phyloP scores from a whole-genome alignment of 768 basidiomycete species.

The Phylloporus rhodoxanthus region DNA sequence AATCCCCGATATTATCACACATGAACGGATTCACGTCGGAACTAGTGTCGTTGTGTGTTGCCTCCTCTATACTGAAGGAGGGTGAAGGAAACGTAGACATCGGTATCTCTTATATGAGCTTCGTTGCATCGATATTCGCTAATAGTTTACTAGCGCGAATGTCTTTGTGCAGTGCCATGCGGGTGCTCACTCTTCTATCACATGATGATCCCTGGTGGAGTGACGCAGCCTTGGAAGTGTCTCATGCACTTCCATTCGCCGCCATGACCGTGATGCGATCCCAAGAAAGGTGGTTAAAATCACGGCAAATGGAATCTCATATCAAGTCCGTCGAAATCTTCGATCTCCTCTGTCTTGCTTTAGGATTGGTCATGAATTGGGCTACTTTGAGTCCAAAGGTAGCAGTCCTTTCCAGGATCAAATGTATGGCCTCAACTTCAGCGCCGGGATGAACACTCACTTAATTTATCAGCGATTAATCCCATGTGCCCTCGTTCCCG shows the following conservation, averaged over 20 bases:
- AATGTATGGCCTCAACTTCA: constrained; percentile 36
- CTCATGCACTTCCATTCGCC: constrained; percentile 42
- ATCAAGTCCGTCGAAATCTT: constrained; percentile 37
- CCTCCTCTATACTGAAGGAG: constrained; percentile 35
- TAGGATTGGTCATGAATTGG: constrained; percentile 73
- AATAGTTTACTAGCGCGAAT: constrained; percentile 29
- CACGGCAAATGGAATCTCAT: constrained; percentile 1
- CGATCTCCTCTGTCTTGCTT: constrained; percentile 69
- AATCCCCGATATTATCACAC: constrained; percentile 6
- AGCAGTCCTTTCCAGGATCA: constrained; percentile 41
- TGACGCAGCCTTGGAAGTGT: constrained; percentile 41
- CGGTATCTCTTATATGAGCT: constrained; percentile 9
- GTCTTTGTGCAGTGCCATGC: constrained; percentile 54
- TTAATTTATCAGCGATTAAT: constrained; percentile 40
- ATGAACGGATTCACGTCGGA: constrained; percentile 36
- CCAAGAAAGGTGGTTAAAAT: constrained; percentile 25
- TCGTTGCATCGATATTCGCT: background rate
- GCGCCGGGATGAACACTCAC: background rate
- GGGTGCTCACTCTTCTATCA: constrained; percentile 67
- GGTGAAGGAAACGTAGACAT: constrained; percentile 7
- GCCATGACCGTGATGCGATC: constrained; percentile 42
- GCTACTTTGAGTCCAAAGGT: constrained; percentile 54
- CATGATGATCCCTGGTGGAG: constrained; percentile 59
- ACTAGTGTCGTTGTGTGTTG: constrained; percentile 48
- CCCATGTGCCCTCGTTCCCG: constrained; percentile 45